phyloP scores from a whole-genome alignment of 345 rosid species.

The Gossypium raimondii region DNA sequence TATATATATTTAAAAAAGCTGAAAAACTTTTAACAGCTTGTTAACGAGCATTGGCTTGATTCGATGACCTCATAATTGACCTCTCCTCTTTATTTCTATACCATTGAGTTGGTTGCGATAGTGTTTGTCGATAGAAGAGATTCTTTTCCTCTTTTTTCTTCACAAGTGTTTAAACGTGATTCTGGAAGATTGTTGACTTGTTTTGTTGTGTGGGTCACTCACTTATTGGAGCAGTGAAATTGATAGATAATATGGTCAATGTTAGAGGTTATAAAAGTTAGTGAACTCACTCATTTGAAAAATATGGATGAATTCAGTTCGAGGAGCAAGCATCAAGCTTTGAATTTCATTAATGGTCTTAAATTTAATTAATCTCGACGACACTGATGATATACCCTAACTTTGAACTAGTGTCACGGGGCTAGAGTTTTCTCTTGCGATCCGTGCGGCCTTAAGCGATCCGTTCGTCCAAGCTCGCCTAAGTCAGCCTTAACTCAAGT shows the following conservation, averaged over 20 bases:
- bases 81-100: constrained; percentile 12
- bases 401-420: too few species aligned
- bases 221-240: not conserved
- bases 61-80: constrained; percentile 20
- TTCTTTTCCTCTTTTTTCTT: not conserved
- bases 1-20: not conserved
- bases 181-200: not conserved
- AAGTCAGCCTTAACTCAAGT: too few species aligned
- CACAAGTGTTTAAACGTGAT: not conserved
- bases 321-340: too few species aligned
- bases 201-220: not conserved
- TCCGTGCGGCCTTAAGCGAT: too few species aligned
- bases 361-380: too few species aligned
- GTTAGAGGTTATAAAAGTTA: too few species aligned
- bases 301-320: too few species aligned
- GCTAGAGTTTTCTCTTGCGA: too few species aligned
- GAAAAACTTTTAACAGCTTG: not conserved
- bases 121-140: not conserved
- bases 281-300: too few species aligned
- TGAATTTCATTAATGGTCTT: too few species aligned
- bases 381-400: too few species aligned
- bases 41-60: not conserved
- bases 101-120: constrained; percentile 19
- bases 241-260: not conserved
- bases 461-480: too few species aligned